Evolutionary conservation across 495 filamentous ascomycete species (phyloP).

Genomic region (Xanthoparmelia taractica): DNA sequence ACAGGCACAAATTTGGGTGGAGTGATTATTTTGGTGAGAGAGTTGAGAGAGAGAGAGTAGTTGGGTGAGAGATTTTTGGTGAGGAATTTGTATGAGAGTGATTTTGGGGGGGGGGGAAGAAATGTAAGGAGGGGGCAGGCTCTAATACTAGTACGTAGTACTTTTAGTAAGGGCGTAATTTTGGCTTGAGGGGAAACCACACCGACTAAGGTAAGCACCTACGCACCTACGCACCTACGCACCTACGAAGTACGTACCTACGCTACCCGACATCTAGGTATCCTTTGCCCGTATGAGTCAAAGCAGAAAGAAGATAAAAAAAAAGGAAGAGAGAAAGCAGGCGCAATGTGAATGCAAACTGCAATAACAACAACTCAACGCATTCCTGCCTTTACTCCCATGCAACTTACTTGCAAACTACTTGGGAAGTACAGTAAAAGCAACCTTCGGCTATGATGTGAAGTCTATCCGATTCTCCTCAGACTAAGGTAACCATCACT

Average conservation of each 20-base stretch:
- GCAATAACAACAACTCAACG: constrained; percentile 12
- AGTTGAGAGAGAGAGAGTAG: constrained; percentile 59
- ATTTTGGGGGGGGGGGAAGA: constrained; percentile 32
- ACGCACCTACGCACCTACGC: constrained; percentile 1
- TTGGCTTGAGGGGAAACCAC: constrained; percentile 16
- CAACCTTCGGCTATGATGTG: background rate
- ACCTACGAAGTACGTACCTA: no score
- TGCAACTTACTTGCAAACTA: background rate
- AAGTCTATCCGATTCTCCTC: background rate
- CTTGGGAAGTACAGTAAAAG: background rate
- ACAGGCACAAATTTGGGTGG: constrained; percentile 36
- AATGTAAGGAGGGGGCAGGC: no score
- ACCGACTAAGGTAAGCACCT: no score
- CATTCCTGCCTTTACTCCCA: constrained; percentile 10
- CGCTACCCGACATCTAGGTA: no score
- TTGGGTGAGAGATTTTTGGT: constrained; percentile 54
- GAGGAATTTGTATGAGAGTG: constrained; percentile 49
- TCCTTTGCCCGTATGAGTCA: no score
- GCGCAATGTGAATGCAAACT: constrained; percentile 2
- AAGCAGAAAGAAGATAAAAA: no score
- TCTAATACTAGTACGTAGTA: no score
- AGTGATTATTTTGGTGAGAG: constrained; percentile 45
- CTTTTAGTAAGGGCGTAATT: constrained; percentile 12
- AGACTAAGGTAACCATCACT: background rate
- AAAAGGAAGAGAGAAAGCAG: constrained; percentile 3